Base-by-base conservation (phyloP, 192 early-diverging fungal genomes). In the Coemansia sp. region DNA sequence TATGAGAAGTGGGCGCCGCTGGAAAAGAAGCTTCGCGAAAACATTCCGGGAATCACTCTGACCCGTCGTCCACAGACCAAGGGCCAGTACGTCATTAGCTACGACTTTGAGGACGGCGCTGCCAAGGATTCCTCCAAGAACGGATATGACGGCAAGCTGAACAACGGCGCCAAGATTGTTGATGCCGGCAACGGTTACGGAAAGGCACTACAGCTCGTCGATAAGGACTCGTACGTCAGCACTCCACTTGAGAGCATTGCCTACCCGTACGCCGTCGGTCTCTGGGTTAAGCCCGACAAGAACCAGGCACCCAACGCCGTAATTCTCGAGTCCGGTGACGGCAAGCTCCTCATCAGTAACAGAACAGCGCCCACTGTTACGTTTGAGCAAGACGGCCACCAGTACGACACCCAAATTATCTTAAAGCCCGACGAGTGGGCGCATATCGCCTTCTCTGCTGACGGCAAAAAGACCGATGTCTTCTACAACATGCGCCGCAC, bases 11-110 rank as follows among this genome's bases (percentile, higher is more conserved):
- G 70, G 71, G 75, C 65, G 48, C 77, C 71, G 43, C 66, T 64
- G 45, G 74, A 65, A 50, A 84, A 79, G 82, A 84, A 84, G 60
- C 69, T 84, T 19, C 76, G 74, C 59, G 69, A 79, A 53, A 79
- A 76, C 65, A 84, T 84, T 52, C 73, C 82, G 12, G 74, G 76
- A 6, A 67, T 79, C 56, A 74, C 76, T 15, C 71, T 79, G 56
- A 63, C 32, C 0, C 76, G 67, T 39, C 71, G 76, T 12, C 76
- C 76, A 0, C 16, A 65, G 37, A 60, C 73, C 68, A 75, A 76
- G 56, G 64, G 67, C 49, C 74, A 79, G 54, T 79, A 68, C 44
- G 60, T 84, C 43, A 59, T 84, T 6, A 70, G 63, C 65, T 79
- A 72, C 64, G 70, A 69, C 69, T 75, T 84, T 70, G 73, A 79